Evolutionary conservation across 805 yeast species (phyloP).

Genomic region (Cyberlindnera veronae): DNA sequence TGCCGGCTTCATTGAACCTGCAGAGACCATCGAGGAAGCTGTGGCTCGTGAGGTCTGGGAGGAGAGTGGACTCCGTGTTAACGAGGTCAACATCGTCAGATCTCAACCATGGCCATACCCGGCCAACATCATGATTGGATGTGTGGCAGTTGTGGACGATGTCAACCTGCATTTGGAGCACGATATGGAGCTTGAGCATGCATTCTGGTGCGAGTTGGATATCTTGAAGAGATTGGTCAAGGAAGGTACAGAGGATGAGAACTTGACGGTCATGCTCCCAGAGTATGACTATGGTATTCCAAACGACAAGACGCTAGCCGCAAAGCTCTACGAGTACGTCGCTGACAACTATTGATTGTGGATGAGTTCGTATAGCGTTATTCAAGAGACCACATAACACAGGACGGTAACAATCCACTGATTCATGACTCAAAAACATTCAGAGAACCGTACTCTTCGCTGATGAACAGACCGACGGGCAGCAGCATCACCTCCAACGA

Average conservation of each 20-base stretch:
- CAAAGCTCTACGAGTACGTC: conserved; percentile 23
- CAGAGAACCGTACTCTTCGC: too few relatives aligned
- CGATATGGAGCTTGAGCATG: conserved; percentile 82
- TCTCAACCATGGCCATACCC: conserved; percentile 99
- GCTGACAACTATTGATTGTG: conserved; percentile 22
- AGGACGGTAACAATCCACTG: too few relatives aligned
- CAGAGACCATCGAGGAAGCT: conserved; percentile 87
- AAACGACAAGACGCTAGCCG: conserved; percentile 27
- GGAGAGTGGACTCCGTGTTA: conserved; percentile 73
- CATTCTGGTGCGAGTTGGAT: conserved; percentile 71
- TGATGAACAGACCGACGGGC: too few relatives aligned
- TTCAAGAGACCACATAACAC: too few relatives aligned
- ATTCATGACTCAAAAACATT: too few relatives aligned
- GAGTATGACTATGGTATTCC: conserved; percentile 23
- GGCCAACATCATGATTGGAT: conserved; percentile 88
- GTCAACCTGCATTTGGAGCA: conserved; percentile 56
- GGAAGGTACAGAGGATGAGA: conserved; percentile 25
- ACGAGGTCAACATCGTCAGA: conserved; percentile 55
- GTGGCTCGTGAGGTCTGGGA: conserved; percentile 90
- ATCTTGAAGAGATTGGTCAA: conserved; percentile 42
- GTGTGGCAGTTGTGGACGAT: conserved; percentile 69
- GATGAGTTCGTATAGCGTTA: too few relatives aligned
- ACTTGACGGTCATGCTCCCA: conserved; percentile 12
- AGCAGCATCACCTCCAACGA: too few relatives aligned
- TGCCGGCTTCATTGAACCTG: conserved; percentile 95